Evolutionary conservation across 805 yeast genomes (phyloP).

Genomic region (Yueomyces sp.): DNA sequence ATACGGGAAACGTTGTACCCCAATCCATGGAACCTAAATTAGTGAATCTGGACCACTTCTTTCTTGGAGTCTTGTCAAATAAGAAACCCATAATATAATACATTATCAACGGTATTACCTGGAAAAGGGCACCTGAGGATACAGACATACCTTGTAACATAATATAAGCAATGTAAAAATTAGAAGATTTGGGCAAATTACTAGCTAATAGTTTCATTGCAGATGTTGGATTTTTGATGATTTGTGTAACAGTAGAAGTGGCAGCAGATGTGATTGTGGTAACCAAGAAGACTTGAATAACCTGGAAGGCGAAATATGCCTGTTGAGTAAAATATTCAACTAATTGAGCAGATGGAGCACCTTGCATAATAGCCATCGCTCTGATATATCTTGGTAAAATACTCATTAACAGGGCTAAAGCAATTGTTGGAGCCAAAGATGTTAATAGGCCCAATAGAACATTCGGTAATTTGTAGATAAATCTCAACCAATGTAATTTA

Average conservation of each 20-base stretch:
- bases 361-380: slow-evolving; percentile 45
- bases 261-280: slow-evolving; percentile 64
- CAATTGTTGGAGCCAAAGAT: slow-evolving; percentile 54
- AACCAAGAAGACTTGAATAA: slow-evolving; percentile 57
- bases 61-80: slow-evolving; percentile 53
- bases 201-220: slow-evolving; percentile 48
- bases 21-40: slow-evolving; percentile 41
- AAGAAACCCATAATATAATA: slow-evolving; percentile 44
- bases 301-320: slow-evolving; percentile 56
- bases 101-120: slow-evolving; percentile 42
- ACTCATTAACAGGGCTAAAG: slow-evolving; percentile 53
- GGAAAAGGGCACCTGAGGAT: slow-evolving; percentile 53
- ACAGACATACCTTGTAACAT: slow-evolving; percentile 56
- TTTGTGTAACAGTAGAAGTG: slow-evolving; percentile 49
- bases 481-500: slow-evolving; percentile 39
- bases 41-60: slow-evolving; percentile 49
- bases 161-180: slow-evolving; percentile 57
- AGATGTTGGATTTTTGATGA: slow-evolving; percentile 42
- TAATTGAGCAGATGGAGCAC: slow-evolving; percentile 41
- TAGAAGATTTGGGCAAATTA: slow-evolving; percentile 62
- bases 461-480: slow-evolving; percentile 43
- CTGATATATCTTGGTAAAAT: slow-evolving; percentile 54
- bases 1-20: slow-evolving; percentile 73
- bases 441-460: slow-evolving; percentile 49
- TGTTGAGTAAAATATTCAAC: slow-evolving; percentile 55